Evolutionary conservation across 768 basidiomycete species (phyloP).

Genomic region (Lepiota subincarnata): DNA sequence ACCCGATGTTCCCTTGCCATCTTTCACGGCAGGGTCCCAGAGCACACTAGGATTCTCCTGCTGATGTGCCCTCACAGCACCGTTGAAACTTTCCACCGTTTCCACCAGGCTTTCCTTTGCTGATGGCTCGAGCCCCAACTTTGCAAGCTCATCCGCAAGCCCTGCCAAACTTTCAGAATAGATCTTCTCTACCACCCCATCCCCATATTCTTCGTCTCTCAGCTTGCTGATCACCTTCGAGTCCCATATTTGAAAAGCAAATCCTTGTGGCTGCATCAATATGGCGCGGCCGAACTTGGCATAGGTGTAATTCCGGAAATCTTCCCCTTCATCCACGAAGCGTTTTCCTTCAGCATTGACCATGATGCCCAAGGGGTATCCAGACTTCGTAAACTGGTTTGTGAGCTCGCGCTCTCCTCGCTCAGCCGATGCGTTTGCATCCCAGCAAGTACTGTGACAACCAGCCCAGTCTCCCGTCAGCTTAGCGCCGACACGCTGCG

Average conservation of each 20-base stretch:
- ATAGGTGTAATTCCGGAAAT: conserved; percentile 72
- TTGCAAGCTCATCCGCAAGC: conserved; percentile 43
- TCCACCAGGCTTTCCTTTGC: conserved; percentile 36
- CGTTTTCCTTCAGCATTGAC: conserved; percentile 51
- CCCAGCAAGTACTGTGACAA: conserved; percentile 75
- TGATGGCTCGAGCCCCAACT: conserved; percentile 36
- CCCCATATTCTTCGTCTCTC: conserved; percentile 63
- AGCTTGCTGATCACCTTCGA: conserved; percentile 37
- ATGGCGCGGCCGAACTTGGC: conserved; percentile 64
- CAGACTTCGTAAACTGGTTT: conserved; percentile 72
- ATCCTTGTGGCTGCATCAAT: conserved; percentile 51
- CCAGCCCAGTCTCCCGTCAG: conserved; percentile 63
- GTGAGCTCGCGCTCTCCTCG: conserved; percentile 54
- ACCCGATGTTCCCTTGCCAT: conserved; percentile 50
- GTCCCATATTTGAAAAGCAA: conserved; percentile 67
- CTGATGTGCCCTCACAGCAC: conserved; percentile 36
- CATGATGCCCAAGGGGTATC: conserved; percentile 71
- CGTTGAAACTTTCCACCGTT: conserved; percentile 50
- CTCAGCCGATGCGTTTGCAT: conserved; percentile 50
- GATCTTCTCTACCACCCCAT: conserved; percentile 55
- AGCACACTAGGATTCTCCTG: conserved; percentile 26
- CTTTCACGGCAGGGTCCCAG: conserved; percentile 67
- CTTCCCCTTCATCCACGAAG: conserved; percentile 71
- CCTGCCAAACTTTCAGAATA: conserved; percentile 42
- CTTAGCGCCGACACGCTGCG: conserved; percentile 45